Base-by-base conservation (phyloP, 129 eudicot genomes). In the Flaveria brownii region DNA sequence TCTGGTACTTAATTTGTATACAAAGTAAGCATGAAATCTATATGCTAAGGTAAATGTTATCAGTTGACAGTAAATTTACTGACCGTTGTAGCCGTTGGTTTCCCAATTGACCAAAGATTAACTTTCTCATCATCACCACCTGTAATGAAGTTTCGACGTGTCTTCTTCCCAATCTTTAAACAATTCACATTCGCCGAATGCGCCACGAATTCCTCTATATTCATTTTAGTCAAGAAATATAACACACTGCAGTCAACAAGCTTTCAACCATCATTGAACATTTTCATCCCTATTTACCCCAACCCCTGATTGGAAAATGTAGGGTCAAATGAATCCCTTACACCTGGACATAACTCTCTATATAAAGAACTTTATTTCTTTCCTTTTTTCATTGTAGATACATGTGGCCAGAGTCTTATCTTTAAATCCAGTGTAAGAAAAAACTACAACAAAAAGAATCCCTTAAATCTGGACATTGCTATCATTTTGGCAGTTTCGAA, bases 101-200 rank as follows among this genome's bases (percentile, higher is more conserved):
- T 88, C 54, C 98, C 97, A 82, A 88, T 90, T 5, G 97, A 87
- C 97, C 97, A 93, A 71, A 93, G 87, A 75, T 93, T 93, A 55
- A 93, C 96, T 72, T 77, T 83, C 54, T 88, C 89, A 88, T 93
- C 98, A 84, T 93, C 97, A 78, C 97, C 98, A 43, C 97, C 98
- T 11, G 93, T 91, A 64, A 91, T 55, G 65, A 93, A 91, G 49
- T 80, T 81, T 13, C 98, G 87, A 13, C 78, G 83, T 36, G 84
- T 73, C 96, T 94, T 91, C 87, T 86, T 94, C 57, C 97, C 97
- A 30, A 94, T 80, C 52, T 80, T 88, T 77, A 94, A 78, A 75
- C 98, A 90, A 64, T 91, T 94, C 70, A 94, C 97, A 82, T 85
- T 91, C 60, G 93, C 96, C 10, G 96, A 82, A 84, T 94, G 98